phyloP scores from a whole-genome alignment of 495 filamentous ascomycete species.

The Xylaria cubensis region DNA sequence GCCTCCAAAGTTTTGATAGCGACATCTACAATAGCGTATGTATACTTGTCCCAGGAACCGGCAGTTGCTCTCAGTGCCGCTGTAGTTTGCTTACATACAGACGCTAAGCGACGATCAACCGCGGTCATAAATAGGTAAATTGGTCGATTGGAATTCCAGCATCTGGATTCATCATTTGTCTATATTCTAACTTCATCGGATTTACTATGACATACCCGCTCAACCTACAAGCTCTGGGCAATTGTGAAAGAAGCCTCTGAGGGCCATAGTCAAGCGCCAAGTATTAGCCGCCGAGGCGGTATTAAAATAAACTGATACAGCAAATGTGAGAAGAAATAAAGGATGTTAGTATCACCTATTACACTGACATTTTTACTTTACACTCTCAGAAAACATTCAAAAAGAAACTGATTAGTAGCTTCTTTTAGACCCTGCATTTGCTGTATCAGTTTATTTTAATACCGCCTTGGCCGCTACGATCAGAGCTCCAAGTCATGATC shows the following conservation, averaged over 20 bases:
- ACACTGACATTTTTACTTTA: too few species aligned
- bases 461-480: conserved; percentile 12
- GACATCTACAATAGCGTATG: not conserved
- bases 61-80: not conserved
- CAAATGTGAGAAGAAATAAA: too few species aligned
- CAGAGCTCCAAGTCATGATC: conserved; percentile 15
- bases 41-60: not conserved
- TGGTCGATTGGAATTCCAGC: not conserved
- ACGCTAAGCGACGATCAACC: not conserved
- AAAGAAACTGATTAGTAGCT: too few species aligned
- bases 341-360: too few species aligned
- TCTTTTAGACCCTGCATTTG: too few species aligned
- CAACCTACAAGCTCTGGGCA: not conserved
- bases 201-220: not conserved
- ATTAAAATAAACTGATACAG: too few species aligned
- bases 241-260: not conserved
- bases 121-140: not conserved
- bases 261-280: conserved; percentile 4
- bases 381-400: too few species aligned
- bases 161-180: not conserved
- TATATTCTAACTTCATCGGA: not conserved
- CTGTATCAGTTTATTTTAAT: too few species aligned
- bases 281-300: conserved; percentile 15
- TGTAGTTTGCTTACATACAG: not conserved
- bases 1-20: not conserved